Conservation (phyloP, 176 grass and related monocot species). For the Pontederia crassipes region DNA sequence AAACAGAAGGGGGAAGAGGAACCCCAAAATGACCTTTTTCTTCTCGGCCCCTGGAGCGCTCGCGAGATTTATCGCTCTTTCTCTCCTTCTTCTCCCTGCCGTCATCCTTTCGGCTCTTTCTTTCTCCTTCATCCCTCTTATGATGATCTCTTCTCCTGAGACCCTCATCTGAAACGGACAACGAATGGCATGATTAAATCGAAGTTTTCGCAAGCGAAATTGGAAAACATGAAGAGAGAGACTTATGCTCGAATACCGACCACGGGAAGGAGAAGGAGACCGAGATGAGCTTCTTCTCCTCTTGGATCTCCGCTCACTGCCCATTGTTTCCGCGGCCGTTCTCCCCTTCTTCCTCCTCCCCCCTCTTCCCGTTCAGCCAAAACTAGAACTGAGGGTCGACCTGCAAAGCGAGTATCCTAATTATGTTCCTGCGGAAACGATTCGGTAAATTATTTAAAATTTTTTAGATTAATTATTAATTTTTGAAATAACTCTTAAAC, state of each 20-base stretch:
- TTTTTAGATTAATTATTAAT: too few species aligned
- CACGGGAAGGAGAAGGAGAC: conserved; percentile 35
- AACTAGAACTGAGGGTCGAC: too few species aligned
- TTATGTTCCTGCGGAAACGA: too few species aligned
- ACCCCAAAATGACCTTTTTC: conserved; percentile 42
- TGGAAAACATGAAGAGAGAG: not conserved
- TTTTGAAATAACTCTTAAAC: too few species aligned
- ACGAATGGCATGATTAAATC: conserved; percentile 11
- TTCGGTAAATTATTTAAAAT: too few species aligned
- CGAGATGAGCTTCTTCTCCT: conserved; percentile 30
- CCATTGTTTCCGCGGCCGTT: conserved; percentile 41
- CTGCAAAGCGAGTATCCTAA: too few species aligned
- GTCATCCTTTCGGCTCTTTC: conserved; percentile 29
- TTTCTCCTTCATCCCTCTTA: conserved; percentile 30
- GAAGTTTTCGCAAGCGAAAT: not conserved
- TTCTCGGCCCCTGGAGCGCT: conserved; percentile 40
- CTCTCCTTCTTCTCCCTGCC: conserved; percentile 44
- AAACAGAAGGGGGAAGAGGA: conserved; percentile 4
- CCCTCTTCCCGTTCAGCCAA: not conserved
- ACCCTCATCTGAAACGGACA: conserved; percentile 41
- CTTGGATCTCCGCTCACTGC: conserved; percentile 10
- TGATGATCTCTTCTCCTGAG: conserved; percentile 40
- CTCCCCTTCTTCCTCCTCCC: conserved; percentile 24
- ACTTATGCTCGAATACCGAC: not conserved
- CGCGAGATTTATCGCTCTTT: conserved; percentile 17